Conservation (phyloP, 169 alveolate species). For the Theileria sp. region DNA sequence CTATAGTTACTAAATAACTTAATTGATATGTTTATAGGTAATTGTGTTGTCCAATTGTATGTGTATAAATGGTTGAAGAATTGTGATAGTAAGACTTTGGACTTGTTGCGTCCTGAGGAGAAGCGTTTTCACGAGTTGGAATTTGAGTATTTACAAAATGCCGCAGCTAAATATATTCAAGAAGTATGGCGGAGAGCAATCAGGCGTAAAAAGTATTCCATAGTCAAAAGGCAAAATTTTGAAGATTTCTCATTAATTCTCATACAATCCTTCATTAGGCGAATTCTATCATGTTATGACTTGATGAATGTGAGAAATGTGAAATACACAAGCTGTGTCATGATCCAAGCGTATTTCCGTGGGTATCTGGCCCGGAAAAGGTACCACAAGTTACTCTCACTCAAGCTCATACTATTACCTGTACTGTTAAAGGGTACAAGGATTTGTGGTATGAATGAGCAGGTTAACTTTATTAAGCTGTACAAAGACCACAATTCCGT, state of each 20-base stretch:
- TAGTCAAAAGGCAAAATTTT: conserved; percentile 2
- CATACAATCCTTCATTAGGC: conserved; percentile 32
- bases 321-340: conserved; percentile 34
- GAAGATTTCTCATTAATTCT: conserved; percentile 49
- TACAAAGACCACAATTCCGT: conserved; percentile 52
- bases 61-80: conserved; percentile 30
- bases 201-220: conserved; percentile 30
- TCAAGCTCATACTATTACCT: conserved; percentile 64
- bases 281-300: conserved; percentile 44
- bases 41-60: conserved; percentile 14
- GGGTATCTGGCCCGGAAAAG: conserved; percentile 42
- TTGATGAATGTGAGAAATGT: conserved; percentile 19
- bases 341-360: conserved; percentile 58
- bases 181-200: conserved; percentile 71
- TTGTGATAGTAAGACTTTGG: conserved; percentile 40
- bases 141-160: conserved; percentile 54
- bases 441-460: conserved; percentile 68
- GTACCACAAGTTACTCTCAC: conserved; percentile 49
- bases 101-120: conserved; percentile 50
- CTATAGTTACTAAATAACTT: no score
- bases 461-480: conserved; percentile 58
- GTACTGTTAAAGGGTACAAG: conserved; percentile 74
- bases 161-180: conserved; percentile 75
- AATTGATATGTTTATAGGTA: conserved; percentile 20
- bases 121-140: conserved; percentile 67